Conservation (phyloP, 2,329 filamentous ascomycete species). For the Pseudopithomyces chartarum region DNA sequence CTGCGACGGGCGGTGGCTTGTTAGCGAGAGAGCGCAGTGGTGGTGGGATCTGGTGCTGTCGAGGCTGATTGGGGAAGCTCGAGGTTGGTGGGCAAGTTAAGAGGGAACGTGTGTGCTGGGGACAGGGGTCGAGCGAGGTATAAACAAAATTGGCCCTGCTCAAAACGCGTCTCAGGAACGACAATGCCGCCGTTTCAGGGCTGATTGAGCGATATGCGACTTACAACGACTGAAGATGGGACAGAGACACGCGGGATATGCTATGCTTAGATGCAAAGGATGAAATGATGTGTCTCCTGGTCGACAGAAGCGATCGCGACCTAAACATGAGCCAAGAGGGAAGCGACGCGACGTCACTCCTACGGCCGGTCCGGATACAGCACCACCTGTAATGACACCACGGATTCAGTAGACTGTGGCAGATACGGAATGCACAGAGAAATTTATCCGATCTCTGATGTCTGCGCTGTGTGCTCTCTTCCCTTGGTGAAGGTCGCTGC, state of each 20-base stretch:
- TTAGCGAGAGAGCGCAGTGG: constrained; percentile 31
- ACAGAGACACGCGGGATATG: background rate
- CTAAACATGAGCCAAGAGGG: constrained; percentile 6
- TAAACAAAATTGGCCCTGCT: constrained; percentile 23
- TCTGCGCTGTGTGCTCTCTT: background rate
- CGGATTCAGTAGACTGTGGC: too few relatives aligned
- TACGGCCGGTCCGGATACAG: background rate
- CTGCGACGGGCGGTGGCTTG: constrained; percentile 37
- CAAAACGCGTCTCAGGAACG: constrained; percentile 24
- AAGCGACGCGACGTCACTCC: constrained; percentile 2
- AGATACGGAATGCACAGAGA: background rate
- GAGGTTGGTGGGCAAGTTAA: background rate
- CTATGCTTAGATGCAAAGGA: background rate
- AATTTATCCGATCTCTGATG: background rate
- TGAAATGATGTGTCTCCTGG: constrained; percentile 10
- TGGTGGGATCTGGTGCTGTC: constrained; percentile 8
- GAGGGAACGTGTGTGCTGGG: constrained; percentile 16
- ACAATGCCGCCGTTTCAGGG: constrained; percentile 20
- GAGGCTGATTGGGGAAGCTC: constrained; percentile 6
- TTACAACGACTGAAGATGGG: constrained; percentile 8
- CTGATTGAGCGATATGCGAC: constrained; percentile 15
- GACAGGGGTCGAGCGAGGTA: constrained; percentile 17
- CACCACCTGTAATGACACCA: background rate
- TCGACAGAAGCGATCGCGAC: constrained; percentile 8
- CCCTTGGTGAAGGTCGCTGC: background rate